These are phyloP conservation scores for Penicillium arizonense DNA, from an alignment of 495 filamentous ascomycete genomes.

Conservation along the genomic window DNA sequence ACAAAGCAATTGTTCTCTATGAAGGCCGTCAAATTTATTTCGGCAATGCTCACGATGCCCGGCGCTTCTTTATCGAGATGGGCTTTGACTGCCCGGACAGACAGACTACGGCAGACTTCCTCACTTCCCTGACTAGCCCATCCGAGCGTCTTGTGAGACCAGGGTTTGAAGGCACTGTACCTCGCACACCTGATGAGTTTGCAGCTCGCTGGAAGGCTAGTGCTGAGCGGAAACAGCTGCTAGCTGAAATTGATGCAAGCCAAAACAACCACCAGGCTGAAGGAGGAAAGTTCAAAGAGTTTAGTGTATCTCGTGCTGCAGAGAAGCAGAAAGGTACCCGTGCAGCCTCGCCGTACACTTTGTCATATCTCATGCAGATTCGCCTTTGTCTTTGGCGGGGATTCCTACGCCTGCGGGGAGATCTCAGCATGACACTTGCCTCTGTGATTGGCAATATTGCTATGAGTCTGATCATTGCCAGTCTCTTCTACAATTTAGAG, in stretches of 20 bases:
- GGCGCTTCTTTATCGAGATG: constrained; percentile 68
- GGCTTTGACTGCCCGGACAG: constrained; percentile 73
- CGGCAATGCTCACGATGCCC: constrained; percentile 59
- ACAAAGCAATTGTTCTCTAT: constrained; percentile 76
- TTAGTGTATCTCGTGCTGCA: constrained; percentile 64
- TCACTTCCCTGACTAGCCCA: constrained; percentile 76
- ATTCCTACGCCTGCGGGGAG: constrained; percentile 63
- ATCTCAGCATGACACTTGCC: constrained; percentile 68
- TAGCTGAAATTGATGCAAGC: constrained; percentile 67
- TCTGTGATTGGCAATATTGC: constrained; percentile 69
- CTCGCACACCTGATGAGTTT: constrained; percentile 77
- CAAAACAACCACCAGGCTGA: constrained; percentile 53
- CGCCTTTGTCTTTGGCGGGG: constrained; percentile 73
- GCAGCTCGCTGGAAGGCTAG: constrained; percentile 72
- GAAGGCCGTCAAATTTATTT: constrained; percentile 86
- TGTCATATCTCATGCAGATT: constrained; percentile 71
- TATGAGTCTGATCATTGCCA: constrained; percentile 76
- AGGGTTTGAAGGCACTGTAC: constrained; percentile 64
- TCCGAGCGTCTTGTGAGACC: constrained; percentile 60
- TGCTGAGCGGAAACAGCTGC: constrained; percentile 60
- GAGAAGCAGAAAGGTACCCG: constrained; percentile 53
- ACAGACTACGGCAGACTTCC: constrained; percentile 75
- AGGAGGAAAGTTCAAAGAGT: constrained; percentile 63
- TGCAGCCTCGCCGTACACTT: constrained; percentile 69
- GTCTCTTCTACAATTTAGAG: constrained; percentile 76